Conservation (phyloP, 768 basidiomycete genomes). For the Russula brevipes region DNA sequence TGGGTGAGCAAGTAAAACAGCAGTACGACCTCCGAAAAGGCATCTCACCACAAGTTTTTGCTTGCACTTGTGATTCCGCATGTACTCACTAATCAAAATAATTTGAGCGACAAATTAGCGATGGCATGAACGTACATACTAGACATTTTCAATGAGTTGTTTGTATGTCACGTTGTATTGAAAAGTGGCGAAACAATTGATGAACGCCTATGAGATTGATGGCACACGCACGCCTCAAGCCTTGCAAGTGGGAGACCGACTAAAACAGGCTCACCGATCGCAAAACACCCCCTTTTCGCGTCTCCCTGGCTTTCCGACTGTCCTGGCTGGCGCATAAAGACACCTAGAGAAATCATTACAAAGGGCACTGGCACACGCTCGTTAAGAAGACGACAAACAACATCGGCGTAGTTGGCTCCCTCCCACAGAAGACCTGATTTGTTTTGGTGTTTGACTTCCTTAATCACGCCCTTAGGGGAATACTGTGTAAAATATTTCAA, state of each 20-base stretch:
- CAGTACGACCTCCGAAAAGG: background rate
- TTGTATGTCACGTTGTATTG: background rate
- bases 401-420: background rate
- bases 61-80: background rate
- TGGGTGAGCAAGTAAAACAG: background rate
- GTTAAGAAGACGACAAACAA: background rate
- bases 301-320: background rate
- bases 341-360: background rate
- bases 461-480: background rate
- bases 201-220: slow-evolving; percentile 1
- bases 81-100: background rate
- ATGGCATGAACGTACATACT: background rate
- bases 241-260: background rate
- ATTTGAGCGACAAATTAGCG: background rate
- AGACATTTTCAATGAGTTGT: background rate
- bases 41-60: slow-evolving; percentile 1
- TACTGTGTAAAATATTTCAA: background rate
- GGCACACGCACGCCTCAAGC: background rate
- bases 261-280: background rate
- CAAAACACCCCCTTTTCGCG: background rate
- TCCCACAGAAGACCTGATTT: background rate
- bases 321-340: slow-evolving; percentile 2
- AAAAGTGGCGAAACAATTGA: background rate
- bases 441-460: background rate
- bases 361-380: background rate